These are phyloP conservation scores for Gossypioides kirkii DNA, from an alignment of 345 rosid genomes.

Conservation along the genomic window DNA sequence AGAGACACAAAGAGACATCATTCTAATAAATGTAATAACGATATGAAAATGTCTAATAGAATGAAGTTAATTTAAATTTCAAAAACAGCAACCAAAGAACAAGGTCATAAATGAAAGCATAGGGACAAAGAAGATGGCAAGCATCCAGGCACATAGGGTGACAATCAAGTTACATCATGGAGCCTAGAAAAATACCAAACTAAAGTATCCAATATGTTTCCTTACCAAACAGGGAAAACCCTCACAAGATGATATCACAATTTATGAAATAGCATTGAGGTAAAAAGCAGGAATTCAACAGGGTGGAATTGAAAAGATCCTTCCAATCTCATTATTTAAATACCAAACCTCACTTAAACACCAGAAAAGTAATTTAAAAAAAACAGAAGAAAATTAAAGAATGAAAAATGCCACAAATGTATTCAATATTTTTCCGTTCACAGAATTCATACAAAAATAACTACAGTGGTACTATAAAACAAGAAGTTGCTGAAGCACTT, in stretches of 20 bases:
- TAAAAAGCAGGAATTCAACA: neutral
- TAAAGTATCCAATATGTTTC: neutral
- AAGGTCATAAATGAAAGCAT: neutral
- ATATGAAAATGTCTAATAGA: neutral
- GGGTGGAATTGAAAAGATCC: neutral
- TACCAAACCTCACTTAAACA: neutral
- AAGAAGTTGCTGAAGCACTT: constrained; percentile 12
- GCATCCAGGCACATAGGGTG: neutral
- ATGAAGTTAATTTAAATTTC: neutral
- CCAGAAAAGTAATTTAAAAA: neutral
- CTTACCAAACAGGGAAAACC: neutral
- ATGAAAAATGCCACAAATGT: neutral
- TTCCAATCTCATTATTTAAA: neutral
- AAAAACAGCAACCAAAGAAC: constrained; percentile 1
- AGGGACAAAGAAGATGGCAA: neutral
- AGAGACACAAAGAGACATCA: neutral
- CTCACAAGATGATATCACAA: neutral
- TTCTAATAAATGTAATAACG: neutral
- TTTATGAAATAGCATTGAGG: neutral
- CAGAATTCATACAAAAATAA: neutral
- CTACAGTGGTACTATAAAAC: neutral
- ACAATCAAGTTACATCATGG: neutral
- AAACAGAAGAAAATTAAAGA: neutral
- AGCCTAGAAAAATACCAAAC: neutral
- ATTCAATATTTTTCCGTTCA: neutral